phyloP scores from a whole-genome alignment of 805 yeast genomes.

The Priceomyces fermenticarens region DNA sequence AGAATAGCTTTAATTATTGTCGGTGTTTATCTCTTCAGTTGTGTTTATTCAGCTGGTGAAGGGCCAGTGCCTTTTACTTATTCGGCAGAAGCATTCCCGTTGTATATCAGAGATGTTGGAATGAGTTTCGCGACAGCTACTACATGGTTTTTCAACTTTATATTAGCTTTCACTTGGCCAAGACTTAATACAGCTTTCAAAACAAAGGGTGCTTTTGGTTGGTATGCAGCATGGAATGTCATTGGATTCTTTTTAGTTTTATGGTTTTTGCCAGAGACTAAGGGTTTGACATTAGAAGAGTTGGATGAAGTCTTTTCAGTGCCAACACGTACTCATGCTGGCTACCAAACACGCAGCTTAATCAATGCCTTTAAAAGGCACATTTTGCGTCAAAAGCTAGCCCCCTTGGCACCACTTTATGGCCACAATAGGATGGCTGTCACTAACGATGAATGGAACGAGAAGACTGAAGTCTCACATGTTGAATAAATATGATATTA shows the following conservation, averaged over 20 bases:
- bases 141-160: constrained; percentile 64
- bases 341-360: constrained; percentile 29
- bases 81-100: constrained; percentile 74
- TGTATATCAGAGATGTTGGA: constrained; percentile 70
- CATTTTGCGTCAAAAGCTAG: constrained; percentile 44
- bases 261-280: constrained; percentile 30
- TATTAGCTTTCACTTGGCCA: constrained; percentile 76
- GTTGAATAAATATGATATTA: constrained; percentile 32
- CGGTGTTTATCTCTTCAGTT: constrained; percentile 69
- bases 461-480: constrained; percentile 52
- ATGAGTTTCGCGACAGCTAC: constrained; percentile 72
- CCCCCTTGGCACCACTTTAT: constrained; percentile 55
- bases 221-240: constrained; percentile 78
- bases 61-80: constrained; percentile 86
- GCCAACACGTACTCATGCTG: constrained; percentile 54
- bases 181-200: constrained; percentile 62
- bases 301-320: constrained; percentile 71
- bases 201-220: constrained; percentile 82
- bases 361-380: constrained; percentile 43
- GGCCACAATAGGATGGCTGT: constrained; percentile 58
- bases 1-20: constrained; percentile 48
- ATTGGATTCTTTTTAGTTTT: constrained; percentile 62
- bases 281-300: constrained; percentile 72
- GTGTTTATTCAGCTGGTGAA: constrained; percentile 72
- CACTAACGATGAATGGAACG: constrained; percentile 60